Base-by-base conservation (phyloP, 495 filamentous ascomycete genomes). In the Penicillium ucsense region DNA sequence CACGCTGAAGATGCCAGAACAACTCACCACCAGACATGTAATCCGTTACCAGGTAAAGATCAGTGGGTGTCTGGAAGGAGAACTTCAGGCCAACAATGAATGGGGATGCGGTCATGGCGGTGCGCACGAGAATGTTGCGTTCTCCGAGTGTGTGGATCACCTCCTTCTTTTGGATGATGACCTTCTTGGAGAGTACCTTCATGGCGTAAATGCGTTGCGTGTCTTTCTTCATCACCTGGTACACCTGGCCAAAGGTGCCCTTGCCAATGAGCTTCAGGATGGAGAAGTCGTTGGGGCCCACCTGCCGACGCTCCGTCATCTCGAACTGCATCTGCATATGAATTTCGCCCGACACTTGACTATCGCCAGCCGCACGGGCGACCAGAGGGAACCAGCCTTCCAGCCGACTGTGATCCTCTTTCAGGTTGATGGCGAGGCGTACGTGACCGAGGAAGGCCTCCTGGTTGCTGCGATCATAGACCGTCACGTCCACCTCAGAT, bases 131-230 rank as follows among this genome's bases (percentile, higher is more conserved):
- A 47, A 98, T 98, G 62, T 98, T 98, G 31, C 92, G 82, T 68
- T 98, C 94, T 47, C 92, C 92, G 10, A 98, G 78, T 3, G 92
- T 98, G 65, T 98, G 92, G 11, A 89, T 88, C 38, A 98, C 88
- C 67, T 98, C 92, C 67, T 98, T 98, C 78, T 98, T 98, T 67
- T 98, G 92, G 10, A 98, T 92, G 47, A 98, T 97, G 43, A 98
- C 92, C 73, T 97, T 98, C 76, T 98, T 98, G 8, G 91, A 95
- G 20, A 98, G 72, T 3, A 97, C 90, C 63, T 98, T 98, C 92
- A 98, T 98, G 36, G 92, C 92, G 55, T 97, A 98, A 47, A 98
- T 95, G 12, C 94, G 82, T 54, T 82, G 79, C 2, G 92, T 96
- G 61, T 98, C 92, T 73, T 87, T 92, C 76, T 98, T 97, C 53